phyloP scores from a whole-genome alignment of 805 yeast genomes.

The Yarrowia bubula region DNA sequence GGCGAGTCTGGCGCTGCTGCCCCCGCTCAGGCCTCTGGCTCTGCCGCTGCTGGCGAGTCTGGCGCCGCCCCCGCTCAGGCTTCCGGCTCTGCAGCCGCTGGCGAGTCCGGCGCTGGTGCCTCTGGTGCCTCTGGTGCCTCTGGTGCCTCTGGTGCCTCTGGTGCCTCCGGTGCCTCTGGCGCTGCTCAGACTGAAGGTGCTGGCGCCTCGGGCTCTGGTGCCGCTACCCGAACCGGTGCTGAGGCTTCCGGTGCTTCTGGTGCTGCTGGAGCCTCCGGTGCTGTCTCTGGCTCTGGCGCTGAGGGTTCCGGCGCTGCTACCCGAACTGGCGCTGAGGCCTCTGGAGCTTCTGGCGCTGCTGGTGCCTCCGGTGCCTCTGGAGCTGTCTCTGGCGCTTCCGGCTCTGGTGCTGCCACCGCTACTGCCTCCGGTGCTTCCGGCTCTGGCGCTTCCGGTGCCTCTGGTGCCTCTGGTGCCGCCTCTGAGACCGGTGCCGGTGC shows the following conservation, averaged over 20 bases:
- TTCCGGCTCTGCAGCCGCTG: neutral
- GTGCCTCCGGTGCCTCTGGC: neutral
- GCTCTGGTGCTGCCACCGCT: neutral
- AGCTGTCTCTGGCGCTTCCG: neutral
- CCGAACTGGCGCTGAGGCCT: too few species aligned
- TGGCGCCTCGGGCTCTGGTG: neutral
- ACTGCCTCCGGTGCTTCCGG: neutral
- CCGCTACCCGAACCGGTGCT: neutral
- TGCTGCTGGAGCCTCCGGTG: constrained; percentile 15
- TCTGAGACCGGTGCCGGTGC: neutral
- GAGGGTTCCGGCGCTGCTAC: too few species aligned
- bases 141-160: constrained; percentile 18
- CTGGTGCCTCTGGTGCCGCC: constrained; percentile 15
- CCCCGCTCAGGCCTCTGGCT: neutral
- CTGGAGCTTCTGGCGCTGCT: neutral
- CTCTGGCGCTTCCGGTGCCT: constrained; percentile 2
- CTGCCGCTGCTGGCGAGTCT: neutral
- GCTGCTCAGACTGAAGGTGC: constrained; percentile 2
- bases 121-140: neutral
- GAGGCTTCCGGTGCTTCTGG: neutral
- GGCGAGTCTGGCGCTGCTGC: neutral
- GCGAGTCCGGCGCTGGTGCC: neutral
- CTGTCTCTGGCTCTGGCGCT: neutral
- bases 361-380: neutral
- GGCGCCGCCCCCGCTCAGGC: neutral